phyloP scores from a whole-genome alignment of 306 rosid species.

The Lithocarpus polystachyus region DNA sequence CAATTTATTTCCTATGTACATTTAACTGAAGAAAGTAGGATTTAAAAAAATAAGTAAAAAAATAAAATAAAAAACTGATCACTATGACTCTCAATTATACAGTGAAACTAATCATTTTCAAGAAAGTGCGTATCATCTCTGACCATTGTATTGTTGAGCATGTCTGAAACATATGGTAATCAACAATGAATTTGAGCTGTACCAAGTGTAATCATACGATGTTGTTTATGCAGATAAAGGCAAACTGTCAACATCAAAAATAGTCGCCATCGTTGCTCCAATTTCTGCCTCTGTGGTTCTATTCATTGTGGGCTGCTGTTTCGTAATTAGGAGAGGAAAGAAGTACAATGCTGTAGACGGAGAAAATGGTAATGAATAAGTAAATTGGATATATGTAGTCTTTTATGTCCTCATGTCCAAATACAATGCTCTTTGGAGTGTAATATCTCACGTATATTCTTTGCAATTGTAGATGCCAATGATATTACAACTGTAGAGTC shows the following conservation, averaged over 20 bases:
- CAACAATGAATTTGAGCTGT: no score
- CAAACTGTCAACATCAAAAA: neutral
- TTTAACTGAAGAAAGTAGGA: neutral
- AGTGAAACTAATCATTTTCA: no score
- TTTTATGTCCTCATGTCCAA: neutral
- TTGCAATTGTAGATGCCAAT: neutral
- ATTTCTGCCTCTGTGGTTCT: constrained; percentile 11
- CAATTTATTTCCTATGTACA: no score
- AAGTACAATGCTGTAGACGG: neutral
- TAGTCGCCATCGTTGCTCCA: constrained; percentile 22
- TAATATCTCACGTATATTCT: no score
- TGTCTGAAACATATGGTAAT: no score
- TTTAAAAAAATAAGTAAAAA: no score
- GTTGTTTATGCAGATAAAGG: neutral
- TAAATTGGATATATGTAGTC: neutral
- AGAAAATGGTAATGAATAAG: constrained; percentile 10
- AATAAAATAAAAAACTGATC: no score
- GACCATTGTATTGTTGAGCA: no score
- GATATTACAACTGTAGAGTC: constrained; percentile 12
- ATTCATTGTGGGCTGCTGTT: constrained; percentile 4
- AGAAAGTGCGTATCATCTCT: no score
- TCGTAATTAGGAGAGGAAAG: constrained; percentile 13
- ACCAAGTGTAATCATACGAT: no score
- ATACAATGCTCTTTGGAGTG: neutral
- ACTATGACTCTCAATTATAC: no score